These are phyloP conservation scores for sweet orange (Citrus sinensis) DNA, from an alignment of 345 rosid species.

Conservation along the genomic window DVS_A1.0 CM039161.1:7970501-7971000, in stretches of 20 bases:
- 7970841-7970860: too few relatives aligned
- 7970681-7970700: conserved; percentile 1
- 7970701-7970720: not conserved
- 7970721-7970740: not conserved
- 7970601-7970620: not conserved
- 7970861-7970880: too few relatives aligned
- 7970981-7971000: not conserved
- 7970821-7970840: too few relatives aligned
- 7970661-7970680: not conserved
- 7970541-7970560: not conserved
- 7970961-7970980: too few relatives aligned
- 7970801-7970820: not conserved
- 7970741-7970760: not conserved
- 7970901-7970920: too few relatives aligned
- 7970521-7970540: not conserved
- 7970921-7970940: too few relatives aligned
- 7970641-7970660: not conserved
- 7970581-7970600: not conserved
- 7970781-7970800: not conserved
- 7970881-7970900: too few relatives aligned
- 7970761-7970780: not conserved
- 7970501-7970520: not conserved
- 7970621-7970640: not conserved
- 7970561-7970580: not conserved
- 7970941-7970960: too few relatives aligned